Evolutionary conservation across 2,329 filamentous ascomycete genomes (phyloP).

Genomic region (Didymella keratinophila): DNA sequence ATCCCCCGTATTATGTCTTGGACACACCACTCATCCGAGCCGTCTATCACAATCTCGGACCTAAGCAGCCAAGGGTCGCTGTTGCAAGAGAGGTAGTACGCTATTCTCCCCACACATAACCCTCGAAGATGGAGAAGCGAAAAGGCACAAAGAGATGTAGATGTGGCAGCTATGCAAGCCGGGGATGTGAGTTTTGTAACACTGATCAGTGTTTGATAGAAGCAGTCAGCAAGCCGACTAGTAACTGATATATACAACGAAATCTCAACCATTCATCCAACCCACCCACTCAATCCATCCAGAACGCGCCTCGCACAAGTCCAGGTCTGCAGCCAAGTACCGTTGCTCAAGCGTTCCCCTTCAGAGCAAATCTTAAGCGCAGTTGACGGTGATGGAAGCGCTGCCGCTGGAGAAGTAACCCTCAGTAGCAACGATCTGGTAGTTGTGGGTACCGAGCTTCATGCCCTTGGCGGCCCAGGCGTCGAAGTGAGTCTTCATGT

Average conservation of each 20-base stretch:
- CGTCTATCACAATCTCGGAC: background rate
- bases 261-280: background rate
- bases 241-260: constrained; percentile 12
- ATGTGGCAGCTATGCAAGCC: too few species aligned
- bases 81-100: background rate
- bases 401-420: constrained; percentile 61
- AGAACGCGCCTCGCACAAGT: background rate
- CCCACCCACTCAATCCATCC: too few species aligned
- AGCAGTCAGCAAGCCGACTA: constrained; percentile 3
- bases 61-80: background rate
- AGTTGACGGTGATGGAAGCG: constrained; percentile 57
- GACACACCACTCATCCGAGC: background rate
- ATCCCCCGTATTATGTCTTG: background rate
- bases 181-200: background rate
- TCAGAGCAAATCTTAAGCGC: constrained; percentile 25
- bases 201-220: constrained; percentile 11
- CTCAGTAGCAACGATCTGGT: constrained; percentile 62
- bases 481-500: constrained; percentile 47
- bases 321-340: constrained; percentile 18
- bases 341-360: background rate
- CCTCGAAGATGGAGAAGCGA: background rate
- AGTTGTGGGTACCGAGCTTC: constrained; percentile 43
- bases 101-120: background rate
- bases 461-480: constrained; percentile 46
- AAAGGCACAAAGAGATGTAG: too few species aligned